Percentiles rank a stretch among this genome's conserved stretches.
These are phyloP conservation scores for Ambrosia trifida DNA, from an alignment of 129 eudicot genomes.

Conservation along the genomic window DNA sequence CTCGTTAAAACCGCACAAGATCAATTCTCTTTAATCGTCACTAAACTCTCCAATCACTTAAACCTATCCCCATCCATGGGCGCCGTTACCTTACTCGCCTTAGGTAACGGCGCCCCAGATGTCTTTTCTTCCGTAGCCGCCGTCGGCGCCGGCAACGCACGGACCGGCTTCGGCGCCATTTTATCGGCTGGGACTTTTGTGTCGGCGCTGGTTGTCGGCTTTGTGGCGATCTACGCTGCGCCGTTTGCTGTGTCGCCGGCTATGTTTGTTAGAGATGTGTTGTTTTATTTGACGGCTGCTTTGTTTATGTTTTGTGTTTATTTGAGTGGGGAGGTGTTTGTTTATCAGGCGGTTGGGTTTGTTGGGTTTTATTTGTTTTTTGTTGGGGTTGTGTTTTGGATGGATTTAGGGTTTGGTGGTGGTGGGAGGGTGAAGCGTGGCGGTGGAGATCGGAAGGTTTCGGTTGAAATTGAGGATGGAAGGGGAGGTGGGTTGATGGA, in stretches of 20 bases:
- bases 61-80: constrained; percentile 70
- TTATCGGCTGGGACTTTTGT: constrained; percentile 89
- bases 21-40: constrained; percentile 68
- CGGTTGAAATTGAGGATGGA: constrained; percentile 44
- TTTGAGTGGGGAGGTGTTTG: constrained; percentile 73
- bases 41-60: constrained; percentile 59
- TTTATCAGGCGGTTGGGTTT: constrained; percentile 96
- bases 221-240: constrained; percentile 81
- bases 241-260: constrained; percentile 74
- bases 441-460: constrained; percentile 23
- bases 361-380: constrained; percentile 84
- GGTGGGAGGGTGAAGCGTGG: constrained; percentile 35
- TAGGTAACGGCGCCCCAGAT: constrained; percentile 96
- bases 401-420: constrained; percentile 69
- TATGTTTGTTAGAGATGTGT: constrained; percentile 73
- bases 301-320: constrained; percentile 75
- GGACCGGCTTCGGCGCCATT: constrained; percentile 88
- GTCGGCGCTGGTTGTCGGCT: constrained; percentile 82
- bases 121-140: constrained; percentile 91
- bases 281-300: constrained; percentile 76
- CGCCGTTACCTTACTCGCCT: constrained; percentile 80
- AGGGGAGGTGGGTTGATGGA: constrained; percentile 35
- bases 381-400: constrained; percentile 91
- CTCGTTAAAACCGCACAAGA: constrained; percentile 75
- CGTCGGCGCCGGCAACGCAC: constrained; percentile 61